These are phyloP conservation scores for Sclerotinia sclerotiorum DNA, from an alignment of 2,329 filamentous ascomycete species.

Conservation along the genomic window DNA sequence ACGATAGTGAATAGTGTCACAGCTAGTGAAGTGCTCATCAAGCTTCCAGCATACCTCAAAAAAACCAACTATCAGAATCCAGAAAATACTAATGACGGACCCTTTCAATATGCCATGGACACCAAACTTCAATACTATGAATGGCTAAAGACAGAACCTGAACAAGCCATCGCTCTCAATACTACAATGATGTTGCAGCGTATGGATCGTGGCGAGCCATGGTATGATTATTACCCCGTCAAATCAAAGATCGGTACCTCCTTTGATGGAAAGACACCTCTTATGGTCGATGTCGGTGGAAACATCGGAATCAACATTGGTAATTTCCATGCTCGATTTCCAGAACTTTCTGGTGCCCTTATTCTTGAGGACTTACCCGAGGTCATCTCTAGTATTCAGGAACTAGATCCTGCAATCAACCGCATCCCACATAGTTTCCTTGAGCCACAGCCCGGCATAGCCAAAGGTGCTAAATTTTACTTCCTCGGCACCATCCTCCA, in stretches of 20 bases:
- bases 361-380: constrained; percentile 25
- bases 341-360: constrained; percentile 21
- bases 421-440: constrained; percentile 41
- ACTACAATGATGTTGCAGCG: constrained; percentile 16
- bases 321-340: constrained; percentile 18
- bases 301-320: constrained; percentile 21
- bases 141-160: constrained; percentile 16
- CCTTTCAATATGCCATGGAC: constrained; percentile 22
- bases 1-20: neutral
- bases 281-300: constrained; percentile 27
- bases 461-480: constrained; percentile 40
- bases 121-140: constrained; percentile 20
- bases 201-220: constrained; percentile 19
- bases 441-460: constrained; percentile 35
- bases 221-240: constrained; percentile 17
- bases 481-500: constrained; percentile 43
- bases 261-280: neutral
- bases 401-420: constrained; percentile 32
- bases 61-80: constrained; percentile 21
- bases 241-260: neutral
- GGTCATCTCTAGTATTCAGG: constrained; percentile 21
- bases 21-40: constrained; percentile 1
- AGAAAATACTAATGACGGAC: constrained; percentile 7
- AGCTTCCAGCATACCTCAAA: constrained; percentile 22
- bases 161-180: constrained; percentile 19